Evolutionary conservation across 306 rosid species (phyloP), one percentile per base, ranked within the genome.

Genomic region (Acmispon strigosus): DNA sequence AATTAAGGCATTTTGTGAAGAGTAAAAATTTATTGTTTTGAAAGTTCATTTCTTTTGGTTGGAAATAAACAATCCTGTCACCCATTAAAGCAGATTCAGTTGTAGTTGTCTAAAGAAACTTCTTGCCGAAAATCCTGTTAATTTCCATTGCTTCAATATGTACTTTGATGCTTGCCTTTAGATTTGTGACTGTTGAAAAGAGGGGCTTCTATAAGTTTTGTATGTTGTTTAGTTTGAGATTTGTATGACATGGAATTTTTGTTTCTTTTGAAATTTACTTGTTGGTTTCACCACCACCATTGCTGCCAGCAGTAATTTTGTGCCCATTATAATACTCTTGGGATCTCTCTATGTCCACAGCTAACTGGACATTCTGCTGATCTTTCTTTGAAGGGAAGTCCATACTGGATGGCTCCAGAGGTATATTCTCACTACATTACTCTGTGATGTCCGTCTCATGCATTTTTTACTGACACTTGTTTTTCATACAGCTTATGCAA

Each of bases 341-440:
- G 47, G 39, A 76, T 80, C 41, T 81, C 39, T 81, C 47, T 60
- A 44, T 83, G 71, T 68, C 59, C 56, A 62, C 90, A 95, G 99
- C 85, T 95, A 53, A 86, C 90, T 43, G 97, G 96, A 43, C 96
- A 87, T 62, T 87, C 63, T 34, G 88, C 88, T 12, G 86, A 86
- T 76, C 97, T 95, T 70, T 95, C 99, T 75, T 34, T 95, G 43
- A 95, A 85, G 83, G 99, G 99, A 81, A 95, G 99, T 77, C 99
- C 99, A 52, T 95, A 91, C 77, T 95, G 99, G 99, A 91, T 95
- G 99, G 99, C 99, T 76, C 99, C 97, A 47, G 99, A 95, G 99
- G 99, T 95, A 87, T 66, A 60, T 69, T 66, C 73, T 75, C 48
- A 65, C 45, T 44, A 51, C 70, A 41, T 37, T 39, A 68, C 50